These are phyloP conservation scores for Chaetomium olivaceum DNA, from an alignment of 2,329 filamentous ascomycete genomes.

Conservation along the genomic window DNA sequence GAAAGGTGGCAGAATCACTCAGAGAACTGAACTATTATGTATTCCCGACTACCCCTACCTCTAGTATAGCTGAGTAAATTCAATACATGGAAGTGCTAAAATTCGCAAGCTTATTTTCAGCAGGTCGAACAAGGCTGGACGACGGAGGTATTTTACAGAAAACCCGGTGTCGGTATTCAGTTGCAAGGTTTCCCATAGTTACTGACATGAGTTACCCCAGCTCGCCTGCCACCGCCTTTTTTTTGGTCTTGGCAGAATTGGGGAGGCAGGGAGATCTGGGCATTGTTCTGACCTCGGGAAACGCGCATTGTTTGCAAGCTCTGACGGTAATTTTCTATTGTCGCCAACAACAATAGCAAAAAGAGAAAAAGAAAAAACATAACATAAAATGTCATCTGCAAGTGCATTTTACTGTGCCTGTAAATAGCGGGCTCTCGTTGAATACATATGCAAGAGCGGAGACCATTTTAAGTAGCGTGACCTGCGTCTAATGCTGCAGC, in stretches of 20 bases:
- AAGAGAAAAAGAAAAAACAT: no score
- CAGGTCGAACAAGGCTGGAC: neutral
- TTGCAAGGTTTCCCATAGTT: neutral
- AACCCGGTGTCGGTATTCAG: neutral
- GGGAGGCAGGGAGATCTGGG: neutral
- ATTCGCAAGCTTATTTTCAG: neutral
- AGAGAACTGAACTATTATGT: neutral
- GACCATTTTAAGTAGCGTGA: neutral
- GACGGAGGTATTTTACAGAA: neutral
- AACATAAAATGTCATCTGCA: neutral
- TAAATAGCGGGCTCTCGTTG: neutral
- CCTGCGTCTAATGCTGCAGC: conserved; percentile 2
- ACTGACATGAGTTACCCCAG: neutral
- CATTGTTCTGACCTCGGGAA: neutral
- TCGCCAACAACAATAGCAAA: neutral
- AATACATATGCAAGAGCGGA: conserved; percentile 2
- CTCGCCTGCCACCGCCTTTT: conserved; percentile 19
- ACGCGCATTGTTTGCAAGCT: neutral
- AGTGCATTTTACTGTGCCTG: neutral
- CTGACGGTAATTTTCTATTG: neutral
- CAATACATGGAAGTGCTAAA: neutral
- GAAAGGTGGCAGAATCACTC: neutral
- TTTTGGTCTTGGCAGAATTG: conserved; percentile 16
- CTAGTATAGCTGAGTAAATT: no score
- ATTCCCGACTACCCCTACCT: neutral